Base-by-base conservation (phyloP, 208 protist species). In the Leishmania martiniquensis region DNA sequence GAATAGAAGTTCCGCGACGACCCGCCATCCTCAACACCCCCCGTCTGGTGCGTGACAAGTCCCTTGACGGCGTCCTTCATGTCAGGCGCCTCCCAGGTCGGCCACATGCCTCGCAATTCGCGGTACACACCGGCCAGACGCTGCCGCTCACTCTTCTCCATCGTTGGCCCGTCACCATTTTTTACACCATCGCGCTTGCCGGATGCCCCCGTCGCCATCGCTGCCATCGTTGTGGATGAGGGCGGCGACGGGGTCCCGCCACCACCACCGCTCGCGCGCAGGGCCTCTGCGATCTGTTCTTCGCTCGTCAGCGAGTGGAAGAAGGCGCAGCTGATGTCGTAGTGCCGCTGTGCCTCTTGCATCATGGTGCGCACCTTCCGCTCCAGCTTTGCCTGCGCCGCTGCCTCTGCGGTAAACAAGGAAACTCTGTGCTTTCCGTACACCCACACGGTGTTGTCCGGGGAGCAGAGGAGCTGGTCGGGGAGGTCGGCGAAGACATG, bases 391-490 rank as follows among this genome's bases (percentile, higher is more conserved):
- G 69, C 34, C 77, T 87, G 80, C 57, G 85, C 76, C 29, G 91
- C 73, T 34, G 80, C 75, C 25, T 85, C 71, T 25, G 86, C 76
- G 67, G 87, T 78, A 63, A 84, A 70, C 78, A 82, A 93, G 72
- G 81, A 86, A 57, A 89, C 87, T 39, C 86, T 83, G 80, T 90
- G 88, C 70, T 83, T 75, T 4, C 75, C 86, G 66, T 96, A 94
- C 15, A 90, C 88, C 79, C 88, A 94, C 17, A 91, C 71, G 7
- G 72, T 75, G 84, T 96, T 96, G 55, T 81, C 69, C 15, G 91
- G 91, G 39, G 93, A 86, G 70, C 91, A 96, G 29, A 89, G 82
- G 13, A 93, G 87, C 49, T 88, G 86, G 75, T 96, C 88, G 4
- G 85, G 78, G 37, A 82, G 83, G 49, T 91, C 83, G 4, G 91